Percentiles rank a stretch among this genome's conserved stretches.
These are phyloP conservation scores for Xylaria venustula DNA, from an alignment of 495 filamentous ascomycete species.

Conservation along the genomic window DNA sequence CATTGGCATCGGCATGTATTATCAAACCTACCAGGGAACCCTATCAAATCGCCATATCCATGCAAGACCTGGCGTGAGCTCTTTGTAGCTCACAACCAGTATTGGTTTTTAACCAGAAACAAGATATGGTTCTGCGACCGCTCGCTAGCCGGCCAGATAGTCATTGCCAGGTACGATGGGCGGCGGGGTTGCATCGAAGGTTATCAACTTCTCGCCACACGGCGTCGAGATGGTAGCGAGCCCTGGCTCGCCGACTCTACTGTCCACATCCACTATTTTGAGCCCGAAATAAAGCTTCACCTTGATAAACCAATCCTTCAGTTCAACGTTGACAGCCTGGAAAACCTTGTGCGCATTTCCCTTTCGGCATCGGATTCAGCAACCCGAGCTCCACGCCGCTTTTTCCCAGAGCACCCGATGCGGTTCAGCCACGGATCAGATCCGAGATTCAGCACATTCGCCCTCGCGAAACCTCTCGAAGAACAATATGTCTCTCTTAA, in stretches of 20 bases:
- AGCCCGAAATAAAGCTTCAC: conserved; percentile 66
- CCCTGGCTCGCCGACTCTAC: conserved; percentile 63
- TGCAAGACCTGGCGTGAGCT: conserved; percentile 64
- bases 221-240: conserved; percentile 48
- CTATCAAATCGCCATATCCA: conserved; percentile 53
- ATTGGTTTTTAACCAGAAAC: conserved; percentile 78
- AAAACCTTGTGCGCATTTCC: conserved; percentile 23
- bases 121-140: conserved; percentile 86
- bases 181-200: conserved; percentile 73
- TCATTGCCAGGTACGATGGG: conserved; percentile 71
- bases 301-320: conserved; percentile 68
- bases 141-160: conserved; percentile 64
- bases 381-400: conserved; percentile 24
- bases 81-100: conserved; percentile 70
- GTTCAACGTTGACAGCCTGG: conserved; percentile 41
- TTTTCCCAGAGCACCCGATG: conserved; percentile 54
- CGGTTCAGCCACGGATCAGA: conserved; percentile 34
- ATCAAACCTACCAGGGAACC: conserved; percentile 55
- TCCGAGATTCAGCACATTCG: conserved; percentile 42
- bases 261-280: conserved; percentile 74
- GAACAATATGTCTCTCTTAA: conserved; percentile 13
- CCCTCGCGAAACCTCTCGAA: conserved; percentile 44
- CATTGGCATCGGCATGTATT: conserved; percentile 65
- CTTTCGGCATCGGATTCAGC: conserved; percentile 4
- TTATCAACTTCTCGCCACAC: conserved; percentile 70